Evolutionary conservation across 768 basidiomycete species (phyloP).

Genomic region (Psilocybe cyanescens): DNA sequence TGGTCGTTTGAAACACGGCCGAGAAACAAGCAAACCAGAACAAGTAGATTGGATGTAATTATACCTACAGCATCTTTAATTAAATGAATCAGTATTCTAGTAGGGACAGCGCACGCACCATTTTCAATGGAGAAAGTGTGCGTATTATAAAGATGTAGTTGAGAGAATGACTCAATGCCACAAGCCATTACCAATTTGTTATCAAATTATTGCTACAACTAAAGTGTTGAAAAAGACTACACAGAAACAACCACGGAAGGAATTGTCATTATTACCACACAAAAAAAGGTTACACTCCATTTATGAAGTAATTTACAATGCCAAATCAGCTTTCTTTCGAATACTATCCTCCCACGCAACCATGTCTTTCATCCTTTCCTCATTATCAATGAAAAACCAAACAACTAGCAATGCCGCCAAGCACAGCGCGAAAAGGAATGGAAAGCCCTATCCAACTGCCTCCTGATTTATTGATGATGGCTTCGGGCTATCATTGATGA

Average conservation of each 20-base stretch:
- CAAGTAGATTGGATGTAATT: too few species aligned
- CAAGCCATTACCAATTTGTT: too few species aligned
- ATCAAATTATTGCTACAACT: too few species aligned
- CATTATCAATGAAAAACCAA: slow-evolving; percentile 74
- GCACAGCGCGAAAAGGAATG: slow-evolving; percentile 81
- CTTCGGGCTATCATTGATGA: slow-evolving; percentile 85
- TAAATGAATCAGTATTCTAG: too few species aligned
- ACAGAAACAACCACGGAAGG: too few species aligned
- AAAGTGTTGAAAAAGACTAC: too few species aligned
- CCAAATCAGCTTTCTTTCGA: slow-evolving; percentile 16
- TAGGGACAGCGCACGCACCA: not conserved
- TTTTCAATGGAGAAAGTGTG: not conserved
- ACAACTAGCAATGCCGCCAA: slow-evolving; percentile 68
- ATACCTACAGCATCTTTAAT: too few species aligned
- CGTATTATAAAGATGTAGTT: too few species aligned
- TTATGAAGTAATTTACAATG: not conserved
- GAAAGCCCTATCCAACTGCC: slow-evolving; percentile 86
- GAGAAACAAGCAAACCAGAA: too few species aligned
- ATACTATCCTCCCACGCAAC: slow-evolving; percentile 53
- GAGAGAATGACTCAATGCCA: not conserved
- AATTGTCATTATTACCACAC: too few species aligned
- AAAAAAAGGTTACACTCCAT: too few species aligned
- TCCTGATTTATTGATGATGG: slow-evolving; percentile 72
- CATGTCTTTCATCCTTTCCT: slow-evolving; percentile 66
- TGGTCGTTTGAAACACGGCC: too few species aligned